Percentiles rank a stretch among this genome's conserved stretches.
These are phyloP conservation scores for Nitzschia putrida DNA, from an alignment of 108 stramenopile species.

Conservation along the genomic window DNA sequence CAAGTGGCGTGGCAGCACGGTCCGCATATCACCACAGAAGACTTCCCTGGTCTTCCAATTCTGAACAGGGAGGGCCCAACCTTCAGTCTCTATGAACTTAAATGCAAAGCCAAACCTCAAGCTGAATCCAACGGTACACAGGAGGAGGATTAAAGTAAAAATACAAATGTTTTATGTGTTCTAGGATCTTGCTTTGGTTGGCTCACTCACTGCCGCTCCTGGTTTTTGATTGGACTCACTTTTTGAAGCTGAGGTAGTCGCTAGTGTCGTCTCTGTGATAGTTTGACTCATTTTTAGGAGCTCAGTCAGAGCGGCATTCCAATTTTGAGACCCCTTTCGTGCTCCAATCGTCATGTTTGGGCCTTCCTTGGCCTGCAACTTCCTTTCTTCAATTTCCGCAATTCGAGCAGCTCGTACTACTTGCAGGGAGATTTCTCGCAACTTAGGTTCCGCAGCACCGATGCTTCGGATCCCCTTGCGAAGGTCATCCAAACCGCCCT, in stretches of 20 bases:
- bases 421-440: constrained; percentile 22
- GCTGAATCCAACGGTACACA: neutral
- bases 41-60: constrained; percentile 52
- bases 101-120: constrained; percentile 27
- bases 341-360: constrained; percentile 7
- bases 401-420: constrained; percentile 24
- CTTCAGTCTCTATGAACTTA: constrained; percentile 47
- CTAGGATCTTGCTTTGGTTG: neutral
- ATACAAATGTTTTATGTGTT: neutral
- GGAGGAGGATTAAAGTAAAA: neutral
- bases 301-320: constrained; percentile 5
- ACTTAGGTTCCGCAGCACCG: constrained; percentile 11
- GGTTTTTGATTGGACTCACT: no score
- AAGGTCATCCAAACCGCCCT: constrained; percentile 12
- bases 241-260: neutral
- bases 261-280: neutral
- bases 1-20: constrained; percentile 10
- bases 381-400: constrained; percentile 32
- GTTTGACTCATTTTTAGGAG: neutral
- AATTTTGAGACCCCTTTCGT: neutral
- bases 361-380: neutral
- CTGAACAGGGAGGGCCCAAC: constrained; percentile 34
- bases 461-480: constrained; percentile 16
- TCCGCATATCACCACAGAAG: constrained; percentile 67
- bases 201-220: no score